Base-by-base conservation (phyloP, 306 rosid genomes). In the Rubus parviflorus region DNA sequence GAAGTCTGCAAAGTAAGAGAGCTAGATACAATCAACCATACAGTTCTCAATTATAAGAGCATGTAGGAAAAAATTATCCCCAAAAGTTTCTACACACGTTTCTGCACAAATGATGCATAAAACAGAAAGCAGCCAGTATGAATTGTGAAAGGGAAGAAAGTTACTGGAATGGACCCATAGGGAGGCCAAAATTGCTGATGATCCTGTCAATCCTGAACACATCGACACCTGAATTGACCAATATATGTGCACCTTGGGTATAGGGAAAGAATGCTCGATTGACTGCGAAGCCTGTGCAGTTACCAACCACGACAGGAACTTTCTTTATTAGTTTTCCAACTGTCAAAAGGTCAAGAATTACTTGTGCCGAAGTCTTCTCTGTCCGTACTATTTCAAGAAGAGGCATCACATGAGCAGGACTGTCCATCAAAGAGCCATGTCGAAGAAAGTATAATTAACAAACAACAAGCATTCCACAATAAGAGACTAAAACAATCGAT, bases 391-490 rank as follows among this genome's bases (percentile, higher is more conserved):
- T 91, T 87, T 96, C 99, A 79, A 96, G 85, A 75, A 96, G 99
- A 19, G 97, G 98, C 99, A 96, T 96, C 73, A 96, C 84, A 71
- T 96, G 98, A 76, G 99, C 99, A 85, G 99, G 99, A 70, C 99
- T 96, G 97, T 48, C 69, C 81, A 88, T 81, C 70, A 82, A 77
- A 78, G 83, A 81, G 54, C 22, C 3, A 77, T 40, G 73, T 69
- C 66, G 88, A 81, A 79, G 74, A 75, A 37, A 67, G 74, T 35
- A 61, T 23, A 16, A 42, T 54, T 5, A 52, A 43, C 3, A 41
- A 45, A 52, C 35, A 68, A 42, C 49, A 23, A 23, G 57, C 69
- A 16, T 57, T 49, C 64, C 65, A 43, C 37, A 20, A n/a, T 10
- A 45, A 67, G 19, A 0, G 11, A 25, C 7, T 25, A 16, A 41